Base-by-base conservation (phyloP, 768 basidiomycete species). In the Dioszegia aurantiaca region DNA sequence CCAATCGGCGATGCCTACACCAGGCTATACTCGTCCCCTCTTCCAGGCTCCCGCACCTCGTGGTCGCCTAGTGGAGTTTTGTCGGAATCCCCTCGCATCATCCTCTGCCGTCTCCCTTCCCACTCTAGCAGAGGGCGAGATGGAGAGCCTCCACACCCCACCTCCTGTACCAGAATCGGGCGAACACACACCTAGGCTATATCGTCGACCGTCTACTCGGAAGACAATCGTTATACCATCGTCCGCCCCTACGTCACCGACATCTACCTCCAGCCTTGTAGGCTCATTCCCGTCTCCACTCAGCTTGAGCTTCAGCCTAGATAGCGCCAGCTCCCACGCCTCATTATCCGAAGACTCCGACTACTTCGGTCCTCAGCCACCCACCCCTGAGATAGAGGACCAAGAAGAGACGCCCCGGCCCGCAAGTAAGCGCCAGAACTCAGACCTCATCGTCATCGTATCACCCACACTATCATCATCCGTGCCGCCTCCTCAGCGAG, bases 101-200 rank as follows among this genome's bases (percentile, higher is more conserved):
- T 33, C 56, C 28, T 64, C 63, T 16, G 63, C 62, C n/a, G 43
- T 64, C 41, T 51, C 46, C 26, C 57, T 64, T 11, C 62, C 63
- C 8, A 64, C 63, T 6, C 55, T 64, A 9, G 49, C 55, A 1
- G 63, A 64, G 45, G 24, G 41, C 41, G 58, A 60, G 8, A 19
- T 24, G n/a, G 39, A 49, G 8, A 28, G 42, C 11, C 36, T 31
- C 28, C 26, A 43, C 27, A 4, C 24, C 14, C 16, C 26, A 11
- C 21, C n/a, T 14, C 24, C 3, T 2, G 21, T 9, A 3, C 11
- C 14, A 4, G 27, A 23, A 4, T 39, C 52, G 4, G 40, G 33
- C 5, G 27, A 9, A 2, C 56, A 47, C 14, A 19, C 56, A 19
- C 12, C n/a, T n/a, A n/a, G 46, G 27, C 39, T 39, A 11, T 55